A percentile compares a stretch with the other conserved stretches of the same genome.
phyloP scores from a whole-genome alignment of 208 protist species.

The Crithidia sp. region DNA sequence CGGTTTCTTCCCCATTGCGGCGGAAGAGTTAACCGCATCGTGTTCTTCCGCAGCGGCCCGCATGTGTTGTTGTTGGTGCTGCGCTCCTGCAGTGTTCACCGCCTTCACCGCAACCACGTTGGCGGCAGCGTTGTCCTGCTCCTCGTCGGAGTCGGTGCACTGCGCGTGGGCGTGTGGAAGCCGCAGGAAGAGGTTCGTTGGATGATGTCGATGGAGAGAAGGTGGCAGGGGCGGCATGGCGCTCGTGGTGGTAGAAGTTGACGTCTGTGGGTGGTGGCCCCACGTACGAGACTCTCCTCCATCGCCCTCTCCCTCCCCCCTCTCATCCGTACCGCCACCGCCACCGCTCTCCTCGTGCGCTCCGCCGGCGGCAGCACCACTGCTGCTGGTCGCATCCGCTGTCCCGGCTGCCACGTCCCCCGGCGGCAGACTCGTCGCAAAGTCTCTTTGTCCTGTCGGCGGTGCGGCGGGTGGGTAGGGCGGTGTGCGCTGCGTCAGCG shows the following conservation, averaged over 20 bases:
- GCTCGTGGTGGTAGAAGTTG: not conserved
- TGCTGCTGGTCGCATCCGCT: too few relatives aligned
- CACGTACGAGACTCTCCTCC: too few relatives aligned
- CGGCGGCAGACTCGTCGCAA: too few relatives aligned
- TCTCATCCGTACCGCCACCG: too few relatives aligned
- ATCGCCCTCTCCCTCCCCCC: too few relatives aligned
- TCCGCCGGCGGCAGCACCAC: too few relatives aligned
- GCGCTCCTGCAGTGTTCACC: not conserved
- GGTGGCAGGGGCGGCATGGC: conserved; percentile 27
- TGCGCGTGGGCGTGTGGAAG: conserved; percentile 3
- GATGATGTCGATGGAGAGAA: conserved; percentile 27
- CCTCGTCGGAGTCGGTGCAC: conserved; percentile 2
- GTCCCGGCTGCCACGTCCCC: too few relatives aligned
- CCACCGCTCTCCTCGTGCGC: too few relatives aligned
- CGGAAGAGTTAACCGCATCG: too few relatives aligned
- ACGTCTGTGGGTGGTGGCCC: too few relatives aligned
- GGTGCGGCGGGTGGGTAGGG: not conserved
- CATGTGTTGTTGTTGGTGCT: not conserved
- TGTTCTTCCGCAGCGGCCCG: too few relatives aligned
- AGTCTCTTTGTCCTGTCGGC: not conserved
- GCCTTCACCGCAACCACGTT: too few relatives aligned
- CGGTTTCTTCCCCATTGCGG: not conserved
- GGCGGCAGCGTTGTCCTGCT: not conserved
- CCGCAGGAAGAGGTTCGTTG: conserved; percentile 24
- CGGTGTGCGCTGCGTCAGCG: not conserved